Conservation (phyloP, 164 flowering plant species). For the Echeveria elegans region DNA sequence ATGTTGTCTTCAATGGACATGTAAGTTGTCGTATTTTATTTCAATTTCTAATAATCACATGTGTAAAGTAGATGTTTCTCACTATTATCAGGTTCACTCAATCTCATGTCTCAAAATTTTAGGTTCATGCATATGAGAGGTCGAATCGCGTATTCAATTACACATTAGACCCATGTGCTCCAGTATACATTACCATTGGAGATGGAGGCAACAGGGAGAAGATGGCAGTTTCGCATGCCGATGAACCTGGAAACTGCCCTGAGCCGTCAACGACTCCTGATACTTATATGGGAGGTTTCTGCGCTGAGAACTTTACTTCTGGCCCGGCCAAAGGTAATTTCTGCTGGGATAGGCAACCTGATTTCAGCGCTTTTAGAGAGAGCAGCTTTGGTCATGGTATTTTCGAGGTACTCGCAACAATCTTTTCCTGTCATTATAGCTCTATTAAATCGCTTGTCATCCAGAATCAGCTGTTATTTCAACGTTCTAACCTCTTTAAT, state of each 20-base stretch:
- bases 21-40: slow-evolving; percentile 39
- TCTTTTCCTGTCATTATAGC: background rate
- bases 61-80: background rate
- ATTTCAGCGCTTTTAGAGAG: slow-evolving; percentile 85
- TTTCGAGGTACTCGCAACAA: slow-evolving; percentile 45
- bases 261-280: slow-evolving; percentile 68
- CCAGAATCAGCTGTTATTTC: no score
- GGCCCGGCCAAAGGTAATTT: slow-evolving; percentile 82
- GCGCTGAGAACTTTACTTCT: slow-evolving; percentile 69
- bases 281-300: slow-evolving; percentile 60
- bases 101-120: background rate
- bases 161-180: slow-evolving; percentile 82
- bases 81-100: background rate
- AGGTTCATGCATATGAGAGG: slow-evolving; percentile 98
- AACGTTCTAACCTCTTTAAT: no score
- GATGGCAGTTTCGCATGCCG: slow-evolving; percentile 68
- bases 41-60: no score
- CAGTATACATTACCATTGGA: slow-evolving; percentile 70
- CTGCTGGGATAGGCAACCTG: slow-evolving; percentile 95
- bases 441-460: no score
- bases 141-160: slow-evolving; percentile 87
- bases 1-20: slow-evolving; percentile 87
- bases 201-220: slow-evolving; percentile 88
- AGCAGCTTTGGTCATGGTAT: slow-evolving; percentile 96
- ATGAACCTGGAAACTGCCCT: slow-evolving; percentile 86